Evolutionary conservation across 495 filamentous ascomycete species (phyloP), one percentile per base, ranked within the genome.

Genomic region (Talaromyces proteolyticus): DNA sequence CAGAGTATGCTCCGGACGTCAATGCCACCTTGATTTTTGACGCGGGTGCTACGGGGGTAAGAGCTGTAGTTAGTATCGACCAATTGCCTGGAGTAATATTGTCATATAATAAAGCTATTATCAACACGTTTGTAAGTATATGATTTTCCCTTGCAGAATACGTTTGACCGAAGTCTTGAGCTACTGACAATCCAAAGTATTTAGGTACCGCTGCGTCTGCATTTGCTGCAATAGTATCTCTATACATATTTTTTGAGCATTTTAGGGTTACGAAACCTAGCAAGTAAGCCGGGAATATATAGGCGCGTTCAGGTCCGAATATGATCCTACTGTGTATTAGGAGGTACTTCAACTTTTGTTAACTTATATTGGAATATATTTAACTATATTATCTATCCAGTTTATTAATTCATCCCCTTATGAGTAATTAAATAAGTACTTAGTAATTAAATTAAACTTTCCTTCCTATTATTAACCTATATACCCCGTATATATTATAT

Each of bases 21-120:
- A 52, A 69, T 53, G 51, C 55, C 0, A 22, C 51, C 16, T 36
- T 49, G 6, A 49, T 72, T n/a, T 49, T 69, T 24, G 52, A 52
- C 20, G 65, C 62, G 16, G 68, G 69, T 1, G 67, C 68, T 1
- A 61, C 62, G 0, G 62, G 52, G 7, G 68, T 65, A 54, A 68
- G 55, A 39, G 44, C 12, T 42, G 57, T 67, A 29, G 63, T 72
- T 23, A 24, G 38, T n/a, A 23, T 20, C 3, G 40, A 44, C 2
- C 23, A 58, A n/a, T 41, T 69, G 11, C 19, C 51, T 8, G 58
- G 55, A 10, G 57, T 77, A 2, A 25, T 77, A 16, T n/a, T 44
- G 16, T 25, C 43, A 14, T 56, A 56, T 49, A 55, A 63, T 1
- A 63, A 62, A 20, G 56, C 56, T 34, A 12, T 60, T 17, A 57